Evolutionary conservation across 768 basidiomycete species (phyloP).

Genomic region (Sutorius australiensis): DNA sequence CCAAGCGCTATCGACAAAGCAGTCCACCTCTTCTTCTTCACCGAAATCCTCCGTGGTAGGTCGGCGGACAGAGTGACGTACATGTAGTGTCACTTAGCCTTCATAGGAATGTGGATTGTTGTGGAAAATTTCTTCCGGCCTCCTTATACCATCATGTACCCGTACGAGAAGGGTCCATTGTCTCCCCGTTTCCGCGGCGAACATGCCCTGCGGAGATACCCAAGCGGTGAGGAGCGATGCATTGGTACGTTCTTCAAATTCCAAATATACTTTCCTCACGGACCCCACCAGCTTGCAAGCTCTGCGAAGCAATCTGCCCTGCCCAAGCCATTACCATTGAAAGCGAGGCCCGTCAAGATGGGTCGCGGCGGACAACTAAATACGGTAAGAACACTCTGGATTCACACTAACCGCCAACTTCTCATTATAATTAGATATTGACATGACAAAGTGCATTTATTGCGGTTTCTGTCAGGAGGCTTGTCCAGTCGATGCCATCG

Average conservation of each 20-base stretch:
- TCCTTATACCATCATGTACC: conserved; percentile 98
- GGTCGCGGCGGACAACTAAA: conserved; percentile 94
- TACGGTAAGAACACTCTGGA: conserved; percentile 58
- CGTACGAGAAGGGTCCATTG: conserved; percentile 96
- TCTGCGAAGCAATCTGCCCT: conserved; percentile 99
- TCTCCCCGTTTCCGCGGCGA: conserved; percentile 98
- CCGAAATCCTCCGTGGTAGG: conserved; percentile 93
- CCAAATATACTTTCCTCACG: conserved; percentile 4
- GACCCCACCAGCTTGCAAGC: conserved; percentile 76
- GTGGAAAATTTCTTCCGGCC: conserved; percentile 88
- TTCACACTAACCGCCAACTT: neutral
- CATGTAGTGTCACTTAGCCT: conserved; percentile 7
- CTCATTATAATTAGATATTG: conserved; percentile 64
- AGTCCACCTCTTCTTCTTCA: conserved; percentile 95
- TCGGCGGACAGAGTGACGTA: conserved; percentile 6
- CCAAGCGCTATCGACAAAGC: conserved; percentile 95
- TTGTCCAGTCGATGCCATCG: conserved; percentile 98
- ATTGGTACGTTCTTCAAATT: conserved; percentile 64
- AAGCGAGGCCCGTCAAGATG: conserved; percentile 93
- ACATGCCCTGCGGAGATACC: conserved; percentile 94
- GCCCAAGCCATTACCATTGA: conserved; percentile 99
- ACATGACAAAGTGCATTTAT: conserved; percentile 99
- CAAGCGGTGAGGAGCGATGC: conserved; percentile 97
- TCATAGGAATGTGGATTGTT: conserved; percentile 95
- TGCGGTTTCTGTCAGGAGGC: conserved; percentile 99